These are phyloP conservation scores for Epicoccum sorghinum DNA, from an alignment of 2,329 filamentous ascomycete genomes.

Conservation along the genomic window DNA sequence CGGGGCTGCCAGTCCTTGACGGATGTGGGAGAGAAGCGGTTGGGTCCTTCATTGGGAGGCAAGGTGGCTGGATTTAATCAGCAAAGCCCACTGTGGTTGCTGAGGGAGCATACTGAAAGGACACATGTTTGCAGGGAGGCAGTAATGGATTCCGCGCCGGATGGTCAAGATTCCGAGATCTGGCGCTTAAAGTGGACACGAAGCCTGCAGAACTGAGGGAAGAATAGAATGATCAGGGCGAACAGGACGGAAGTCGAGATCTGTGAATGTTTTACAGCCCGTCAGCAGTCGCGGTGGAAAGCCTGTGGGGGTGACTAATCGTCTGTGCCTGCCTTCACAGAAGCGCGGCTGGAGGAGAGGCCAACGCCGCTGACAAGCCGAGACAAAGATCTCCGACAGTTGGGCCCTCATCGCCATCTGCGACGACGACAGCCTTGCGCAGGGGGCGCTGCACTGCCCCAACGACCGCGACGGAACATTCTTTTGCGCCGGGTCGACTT, in stretches of 20 bases:
- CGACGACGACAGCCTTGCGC: conserved; percentile 27
- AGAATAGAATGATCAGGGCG: conserved; percentile 24
- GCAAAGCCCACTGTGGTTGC: background rate
- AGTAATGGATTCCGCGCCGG: conserved; percentile 39
- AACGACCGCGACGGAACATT: conserved; percentile 3
- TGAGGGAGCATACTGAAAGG: conserved; percentile 39
- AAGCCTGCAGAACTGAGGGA: conserved; percentile 28
- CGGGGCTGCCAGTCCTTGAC: conserved; percentile 46
- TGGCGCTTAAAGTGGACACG: conserved; percentile 20
- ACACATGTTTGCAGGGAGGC: conserved; percentile 38
- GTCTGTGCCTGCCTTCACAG: conserved; percentile 28
- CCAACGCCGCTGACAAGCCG: conserved; percentile 7
- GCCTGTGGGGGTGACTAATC: conserved; percentile 34
- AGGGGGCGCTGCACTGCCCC: conserved; percentile 13
- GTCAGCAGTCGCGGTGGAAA: conserved; percentile 28
- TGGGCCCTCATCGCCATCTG: conserved; percentile 36
- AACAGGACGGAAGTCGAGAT: conserved; percentile 42
- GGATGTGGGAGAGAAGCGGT: conserved; percentile 37
- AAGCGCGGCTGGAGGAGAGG: conserved; percentile 6
- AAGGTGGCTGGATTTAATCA: conserved; percentile 30
- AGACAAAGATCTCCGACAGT: conserved; percentile 39
- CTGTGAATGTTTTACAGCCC: conserved; percentile 45
- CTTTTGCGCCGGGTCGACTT: conserved; percentile 28
- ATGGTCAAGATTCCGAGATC: conserved; percentile 30
- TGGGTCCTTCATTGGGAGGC: conserved; percentile 38